Evolutionary conservation across 2,329 filamentous ascomycete genomes (phyloP).

Genomic region (Rhynchosporium agropyri): DNA sequence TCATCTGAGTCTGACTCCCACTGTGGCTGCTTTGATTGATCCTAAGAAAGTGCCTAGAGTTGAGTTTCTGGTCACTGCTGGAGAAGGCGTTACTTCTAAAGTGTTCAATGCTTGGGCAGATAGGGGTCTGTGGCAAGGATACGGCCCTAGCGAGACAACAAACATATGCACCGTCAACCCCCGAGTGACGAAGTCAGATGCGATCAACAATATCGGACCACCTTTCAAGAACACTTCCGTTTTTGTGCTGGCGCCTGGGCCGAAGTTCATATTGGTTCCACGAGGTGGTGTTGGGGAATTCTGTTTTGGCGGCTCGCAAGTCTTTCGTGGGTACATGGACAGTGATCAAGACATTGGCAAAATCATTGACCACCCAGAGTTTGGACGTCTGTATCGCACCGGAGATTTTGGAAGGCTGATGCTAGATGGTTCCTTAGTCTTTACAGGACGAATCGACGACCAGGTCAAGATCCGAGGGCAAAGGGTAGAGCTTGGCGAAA

Average conservation of each 20-base stretch:
- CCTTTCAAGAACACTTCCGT: constrained; percentile 74
- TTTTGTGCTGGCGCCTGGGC: constrained; percentile 45
- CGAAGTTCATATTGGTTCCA: constrained; percentile 59
- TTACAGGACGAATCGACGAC: constrained; percentile 73
- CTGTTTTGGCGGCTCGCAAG: constrained; percentile 84
- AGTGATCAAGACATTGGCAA: constrained; percentile 63
- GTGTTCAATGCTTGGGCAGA: constrained; percentile 72
- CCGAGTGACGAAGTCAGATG: constrained; percentile 58
- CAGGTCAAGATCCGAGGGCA: constrained; percentile 84
- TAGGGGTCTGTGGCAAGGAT: constrained; percentile 73
- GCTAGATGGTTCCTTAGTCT: constrained; percentile 72
- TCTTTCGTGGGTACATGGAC: constrained; percentile 74
- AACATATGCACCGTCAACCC: constrained; percentile 80
- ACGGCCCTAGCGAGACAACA: constrained; percentile 83
- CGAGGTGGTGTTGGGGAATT: constrained; percentile 77
- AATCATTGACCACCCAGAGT: constrained; percentile 68
- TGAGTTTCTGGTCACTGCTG: constrained; percentile 76
- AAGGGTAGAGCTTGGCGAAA: constrained; percentile 76
- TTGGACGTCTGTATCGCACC: constrained; percentile 77
- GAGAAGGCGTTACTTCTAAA: constrained; percentile 74
- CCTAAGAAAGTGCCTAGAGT: constrained; percentile 71
- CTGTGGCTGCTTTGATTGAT: constrained; percentile 75
- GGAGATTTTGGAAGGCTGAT: constrained; percentile 83
- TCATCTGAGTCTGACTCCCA: constrained; percentile 84
- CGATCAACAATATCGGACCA: constrained; percentile 75